Base-by-base conservation (phyloP, 192 early-diverging fungal species). In the Thoreauomyces humboldtii region DNA sequence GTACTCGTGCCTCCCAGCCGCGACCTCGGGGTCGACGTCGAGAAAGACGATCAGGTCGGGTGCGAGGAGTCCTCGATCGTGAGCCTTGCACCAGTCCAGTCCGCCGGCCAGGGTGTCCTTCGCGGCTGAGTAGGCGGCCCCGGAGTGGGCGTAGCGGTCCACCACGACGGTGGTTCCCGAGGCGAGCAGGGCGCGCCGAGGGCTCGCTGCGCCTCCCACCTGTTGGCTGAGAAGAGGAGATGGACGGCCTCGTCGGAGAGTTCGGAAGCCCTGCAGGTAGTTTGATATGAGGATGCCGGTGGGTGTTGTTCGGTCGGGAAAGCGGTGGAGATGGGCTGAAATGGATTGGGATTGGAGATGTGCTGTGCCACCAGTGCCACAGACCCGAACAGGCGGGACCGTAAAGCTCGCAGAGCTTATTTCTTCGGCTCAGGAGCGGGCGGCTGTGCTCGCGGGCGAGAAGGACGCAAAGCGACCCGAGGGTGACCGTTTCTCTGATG, bases 371-470 rank as follows among this genome's bases (percentile, higher is more conserved):
- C n/a, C n/a, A n/a, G n/a, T n/a, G n/a, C n/a, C n/a, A n/a, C n/a
- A 87, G 67, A 99, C 97, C 24, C 92, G 95, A 60, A 95, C 89
- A 76, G 96, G 97, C 60, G 94, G 85, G 21, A 94, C 89, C 22
- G 91, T 98, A 28, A 94, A 96, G 78, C 83, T 99, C 65, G 91
- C 96, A 61, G 94, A 99, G 43, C 92, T 99, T 68, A 81, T 99
- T 21, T 81, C 88, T 50, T 82, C 90, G 50, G 87, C 89, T 59
- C 87, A 92, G 70, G 89, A 92, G 43, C 81, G 84, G 33, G 95
- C 96, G 90, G 90, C 92, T 75, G 83, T 82, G 7, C 91, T 95
- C 0, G 98, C 98, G 90, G 85, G 80, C 55, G 54, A 66, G 15
- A 83, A 91, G 75, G 95, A 94, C 74, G 87, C 90, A 67, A 75